Evolutionary conservation across 2,329 filamentous ascomycete genomes (phyloP), one percentile per base, ranked within the genome.

Genomic region (Fusarium concolor): DNA sequence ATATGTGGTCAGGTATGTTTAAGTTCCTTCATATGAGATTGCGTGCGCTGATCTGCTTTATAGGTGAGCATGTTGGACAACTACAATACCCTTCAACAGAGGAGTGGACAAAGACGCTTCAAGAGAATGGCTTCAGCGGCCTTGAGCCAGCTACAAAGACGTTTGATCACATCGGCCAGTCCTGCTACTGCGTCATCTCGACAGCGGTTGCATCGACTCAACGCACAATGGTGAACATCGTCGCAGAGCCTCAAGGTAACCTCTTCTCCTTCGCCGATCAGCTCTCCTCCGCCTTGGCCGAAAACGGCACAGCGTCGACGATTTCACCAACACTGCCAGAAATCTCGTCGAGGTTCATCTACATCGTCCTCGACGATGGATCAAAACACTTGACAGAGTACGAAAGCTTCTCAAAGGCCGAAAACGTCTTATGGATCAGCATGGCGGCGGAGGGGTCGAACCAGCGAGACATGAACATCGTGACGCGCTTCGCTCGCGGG

Each of bases 1-100:
- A 60, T 17, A 49, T 52, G 37, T 69, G 61, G 61, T 24, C 65
- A 20, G 56, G 65, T 68, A 55, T 7, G 35, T 3, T 10, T 6
- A 1, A 0, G 2, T 1, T 6, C 2, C 2, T 3, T 5, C 9
- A 1, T 1, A 0, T 0, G 5, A 1, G 0, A 0, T 0, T 5
- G 9, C 7, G n/a, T n/a, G n/a, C 4, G 7, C 18, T 65, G 1
- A 68, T 5, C 2, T 1, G 3, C 2, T 2, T 0, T 3, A 1
- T 2, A 69, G 65, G 46, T 2, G 26, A 28, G 2, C 44, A 37
- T 1, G n/a, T 7, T 17, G 39, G 42, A 7, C 65, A 44, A 5
- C 31, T 69, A 2, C 39, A 37, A 3, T 45, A 18, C 1, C 65
- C 65, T 10, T 46, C 65, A 3, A 14, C 37, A 9, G 10, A 6